Base-by-base conservation (phyloP, 2,329 filamentous ascomycete genomes). In the Ceratocystis lukuohia region DNA sequence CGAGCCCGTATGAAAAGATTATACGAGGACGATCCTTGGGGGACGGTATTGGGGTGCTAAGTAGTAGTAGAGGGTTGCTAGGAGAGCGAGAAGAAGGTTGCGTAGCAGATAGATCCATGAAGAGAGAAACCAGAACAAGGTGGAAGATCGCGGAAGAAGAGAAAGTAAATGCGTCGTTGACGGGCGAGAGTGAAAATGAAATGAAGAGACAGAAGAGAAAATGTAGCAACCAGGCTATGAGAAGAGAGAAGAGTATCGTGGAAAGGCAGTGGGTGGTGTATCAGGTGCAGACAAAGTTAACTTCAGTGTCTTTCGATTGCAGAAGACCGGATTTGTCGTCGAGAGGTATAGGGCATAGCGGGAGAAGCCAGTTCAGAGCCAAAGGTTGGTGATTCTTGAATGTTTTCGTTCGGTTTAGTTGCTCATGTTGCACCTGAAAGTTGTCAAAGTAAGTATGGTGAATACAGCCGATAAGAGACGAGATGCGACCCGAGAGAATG, bases 161-260 rank as follows among this genome's bases (percentile, higher is more conserved):
- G n/a, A 62, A n/a, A 59, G 22, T 2, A 53, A 57, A 45, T 53
- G 4, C 37, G 37, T 41, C 37, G 12, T 15, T 41, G 37, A 41
- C 37, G 10, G 10, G 12, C 37, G 33, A 25, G 17, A 25, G n/a
- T 5, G 41, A 46, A 57, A 28, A 33, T 22, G 20, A 30, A 46
- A 45, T 25, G 30, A 28, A 30, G 15, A 33, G 33, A 22, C 6
- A 22, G 20, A 59, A 66, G 17, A 8, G 15, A 30, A 62, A 62
- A 10, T 12, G 10, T 62, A 66, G 65, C 65, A 63, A 61, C 65
- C 65, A 66, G 65, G 65, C 65, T 45, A 41, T 41, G 28, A 57
- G 37, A 65, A 59, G 37, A 28, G 28, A 57, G 37, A 65, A 59
- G 37, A 20, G 25, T 28, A 20, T 41, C 28, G 12, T 41, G 33